These are phyloP conservation scores for Sordaria brevicollis DNA, from an alignment of 495 filamentous ascomycete species.

Conservation along the genomic window DNA sequence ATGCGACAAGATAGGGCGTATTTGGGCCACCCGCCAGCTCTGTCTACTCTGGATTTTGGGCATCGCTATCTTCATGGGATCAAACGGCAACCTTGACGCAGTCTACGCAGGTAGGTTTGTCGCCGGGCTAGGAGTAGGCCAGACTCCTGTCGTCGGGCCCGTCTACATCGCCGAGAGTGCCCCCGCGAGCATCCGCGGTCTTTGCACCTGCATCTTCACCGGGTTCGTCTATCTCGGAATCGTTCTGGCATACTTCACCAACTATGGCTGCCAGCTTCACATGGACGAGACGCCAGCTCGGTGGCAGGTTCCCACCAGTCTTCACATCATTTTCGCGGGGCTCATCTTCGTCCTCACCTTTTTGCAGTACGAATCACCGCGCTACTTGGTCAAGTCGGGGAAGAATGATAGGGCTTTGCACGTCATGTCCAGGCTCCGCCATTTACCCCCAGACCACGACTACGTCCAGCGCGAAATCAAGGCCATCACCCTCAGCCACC, in stretches of 20 bases:
- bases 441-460: conserved; percentile 36
- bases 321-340: conserved; percentile 64
- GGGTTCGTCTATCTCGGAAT: conserved; percentile 54
- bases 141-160: conserved; percentile 56
- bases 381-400: conserved; percentile 44
- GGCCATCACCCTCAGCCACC: conserved; percentile 37
- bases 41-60: conserved; percentile 58
- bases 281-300: conserved; percentile 46
- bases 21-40: conserved; percentile 59
- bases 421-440: conserved; percentile 39
- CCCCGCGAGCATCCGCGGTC: conserved; percentile 51
- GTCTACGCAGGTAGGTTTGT: conserved; percentile 60
- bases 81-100: conserved; percentile 47
- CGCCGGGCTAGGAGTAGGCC: conserved; percentile 55
- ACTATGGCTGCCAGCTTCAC: conserved; percentile 49
- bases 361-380: conserved; percentile 52
- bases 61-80: conserved; percentile 57
- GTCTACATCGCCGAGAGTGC: conserved; percentile 53
- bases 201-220: conserved; percentile 61
- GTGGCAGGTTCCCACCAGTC: conserved; percentile 55
- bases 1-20: conserved; percentile 57
- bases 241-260: conserved; percentile 48
- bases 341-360: conserved; percentile 56
- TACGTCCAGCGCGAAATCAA: conserved; percentile 41
- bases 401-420: conserved; percentile 33